A percentile compares a stretch with the other conserved stretches of the same genome.
These are phyloP conservation scores for Phytophthora aleatoria DNA, from an alignment of 352 stramenopile genomes.

Conservation along the genomic window DNA sequence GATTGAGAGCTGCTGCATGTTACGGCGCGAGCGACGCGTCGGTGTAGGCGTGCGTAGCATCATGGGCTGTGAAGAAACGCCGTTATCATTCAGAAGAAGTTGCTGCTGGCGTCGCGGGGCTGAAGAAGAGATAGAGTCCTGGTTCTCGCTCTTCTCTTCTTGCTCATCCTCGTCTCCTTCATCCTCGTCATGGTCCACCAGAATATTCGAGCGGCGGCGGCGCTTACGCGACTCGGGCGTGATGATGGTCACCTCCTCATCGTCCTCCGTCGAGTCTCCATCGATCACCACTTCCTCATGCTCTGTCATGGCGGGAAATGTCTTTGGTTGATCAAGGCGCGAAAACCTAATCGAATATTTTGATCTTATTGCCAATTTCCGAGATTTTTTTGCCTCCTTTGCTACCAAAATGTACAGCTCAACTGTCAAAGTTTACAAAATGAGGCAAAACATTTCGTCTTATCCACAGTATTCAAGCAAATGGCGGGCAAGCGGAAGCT, in stretches of 20 bases:
- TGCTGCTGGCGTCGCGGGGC: constrained; percentile 24
- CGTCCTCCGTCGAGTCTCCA: constrained; percentile 65
- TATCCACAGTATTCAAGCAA: neutral
- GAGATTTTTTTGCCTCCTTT: no score
- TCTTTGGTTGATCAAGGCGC: neutral
- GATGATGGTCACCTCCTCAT: constrained; percentile 59
- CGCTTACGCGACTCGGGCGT: constrained; percentile 69
- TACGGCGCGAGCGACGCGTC: constrained; percentile 22
- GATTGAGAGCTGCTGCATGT: constrained; percentile 40
- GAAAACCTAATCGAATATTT: constrained; percentile 1
- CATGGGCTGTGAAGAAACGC: constrained; percentile 27
- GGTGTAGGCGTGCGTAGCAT: constrained; percentile 28
- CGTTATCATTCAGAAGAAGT: constrained; percentile 20
- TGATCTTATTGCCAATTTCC: neutral
- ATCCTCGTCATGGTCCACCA: constrained; percentile 66
- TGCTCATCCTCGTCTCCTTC: constrained; percentile 27
- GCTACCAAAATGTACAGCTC: no score
- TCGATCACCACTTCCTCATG: constrained; percentile 79
- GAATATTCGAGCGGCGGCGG: constrained; percentile 54
- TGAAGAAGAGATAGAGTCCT: neutral
- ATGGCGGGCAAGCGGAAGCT: constrained; percentile 38
- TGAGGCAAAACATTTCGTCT: no score
- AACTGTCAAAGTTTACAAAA: no score
- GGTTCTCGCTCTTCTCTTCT: constrained; percentile 30
- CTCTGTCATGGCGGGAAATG: constrained; percentile 9